phyloP scores from a whole-genome alignment of 2,329 filamentous ascomycete genomes.

The Pseudocercospora crystallina region DNA sequence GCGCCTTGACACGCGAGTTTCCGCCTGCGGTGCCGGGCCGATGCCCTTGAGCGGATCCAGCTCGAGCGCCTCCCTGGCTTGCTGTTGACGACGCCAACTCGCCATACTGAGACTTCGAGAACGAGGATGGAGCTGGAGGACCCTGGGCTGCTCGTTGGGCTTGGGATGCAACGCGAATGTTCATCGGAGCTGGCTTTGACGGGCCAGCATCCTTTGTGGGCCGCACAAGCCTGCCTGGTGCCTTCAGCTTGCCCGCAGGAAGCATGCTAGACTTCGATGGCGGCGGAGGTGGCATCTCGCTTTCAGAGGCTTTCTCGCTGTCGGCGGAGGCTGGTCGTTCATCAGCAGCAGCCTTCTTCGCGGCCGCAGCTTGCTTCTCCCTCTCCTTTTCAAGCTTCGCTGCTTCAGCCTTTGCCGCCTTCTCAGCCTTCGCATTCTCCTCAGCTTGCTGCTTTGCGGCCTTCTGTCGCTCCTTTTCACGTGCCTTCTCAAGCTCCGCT shows the following conservation, averaged over 20 bases:
- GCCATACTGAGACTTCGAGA: slow-evolving; percentile 27
- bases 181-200: slow-evolving; percentile 70
- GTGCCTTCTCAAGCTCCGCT: slow-evolving; percentile 66
- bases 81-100: slow-evolving; percentile 36
- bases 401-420: slow-evolving; percentile 38
- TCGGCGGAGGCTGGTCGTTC: slow-evolving; percentile 33
- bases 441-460: slow-evolving; percentile 58
- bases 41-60: slow-evolving; percentile 59
- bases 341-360: slow-evolving; percentile 16
- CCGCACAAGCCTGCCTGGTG: slow-evolving; percentile 34
- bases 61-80: slow-evolving; percentile 66
- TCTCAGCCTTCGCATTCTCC: slow-evolving; percentile 36
- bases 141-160: slow-evolving; percentile 37
- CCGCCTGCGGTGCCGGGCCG: slow-evolving; percentile 46
- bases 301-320: slow-evolving; percentile 43
- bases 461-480: slow-evolving; percentile 70
- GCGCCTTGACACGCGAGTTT: slow-evolving; percentile 47
- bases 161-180: slow-evolving; percentile 63
- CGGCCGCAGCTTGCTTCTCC: slow-evolving; percentile 18
- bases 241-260: slow-evolving; percentile 38
- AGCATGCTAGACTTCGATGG: slow-evolving; percentile 50
- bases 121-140: slow-evolving; percentile 17
- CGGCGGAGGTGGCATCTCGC: slow-evolving; percentile 62
- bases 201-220: slow-evolving; percentile 52
- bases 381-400: slow-evolving; percentile 39